These are phyloP conservation scores for Triticum monococcum DNA, from an alignment of 176 grass and related monocot species.

Conservation along the genomic window DNA sequence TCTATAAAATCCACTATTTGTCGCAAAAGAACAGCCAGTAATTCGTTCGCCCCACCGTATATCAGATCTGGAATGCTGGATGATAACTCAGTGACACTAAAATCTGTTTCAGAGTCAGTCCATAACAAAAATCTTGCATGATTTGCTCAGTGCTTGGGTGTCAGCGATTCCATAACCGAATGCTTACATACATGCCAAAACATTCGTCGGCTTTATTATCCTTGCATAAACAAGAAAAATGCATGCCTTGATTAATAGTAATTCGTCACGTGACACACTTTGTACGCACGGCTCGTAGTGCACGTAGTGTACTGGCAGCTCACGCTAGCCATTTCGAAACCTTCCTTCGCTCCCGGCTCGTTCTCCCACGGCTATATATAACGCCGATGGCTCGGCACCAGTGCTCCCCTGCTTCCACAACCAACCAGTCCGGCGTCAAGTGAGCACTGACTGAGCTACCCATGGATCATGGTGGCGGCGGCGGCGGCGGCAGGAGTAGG, in stretches of 20 bases:
- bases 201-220: background rate
- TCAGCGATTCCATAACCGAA: background rate
- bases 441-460: background rate
- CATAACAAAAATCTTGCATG: background rate
- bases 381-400: background rate
- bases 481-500: constrained; percentile 34
- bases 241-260: background rate
- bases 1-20: too few species aligned
- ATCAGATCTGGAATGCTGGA: too few species aligned
- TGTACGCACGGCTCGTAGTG: background rate
- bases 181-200: background rate
- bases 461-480: constrained; percentile 29
- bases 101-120: too few species aligned
- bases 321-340: constrained; percentile 24
- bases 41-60: too few species aligned
- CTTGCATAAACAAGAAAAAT: background rate
- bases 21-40: too few species aligned
- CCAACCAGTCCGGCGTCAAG: background rate
- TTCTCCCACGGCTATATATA: constrained; percentile 29
- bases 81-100: too few species aligned
- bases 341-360: background rate
- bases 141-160: background rate
- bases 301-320: constrained; percentile 3
- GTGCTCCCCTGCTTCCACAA: background rate
- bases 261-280: background rate